Evolutionary conservation across 106 monocot genomes (phyloP), one percentile per base, ranked within the genome.

Genomic region (Narthecium ossifragum): DNA sequence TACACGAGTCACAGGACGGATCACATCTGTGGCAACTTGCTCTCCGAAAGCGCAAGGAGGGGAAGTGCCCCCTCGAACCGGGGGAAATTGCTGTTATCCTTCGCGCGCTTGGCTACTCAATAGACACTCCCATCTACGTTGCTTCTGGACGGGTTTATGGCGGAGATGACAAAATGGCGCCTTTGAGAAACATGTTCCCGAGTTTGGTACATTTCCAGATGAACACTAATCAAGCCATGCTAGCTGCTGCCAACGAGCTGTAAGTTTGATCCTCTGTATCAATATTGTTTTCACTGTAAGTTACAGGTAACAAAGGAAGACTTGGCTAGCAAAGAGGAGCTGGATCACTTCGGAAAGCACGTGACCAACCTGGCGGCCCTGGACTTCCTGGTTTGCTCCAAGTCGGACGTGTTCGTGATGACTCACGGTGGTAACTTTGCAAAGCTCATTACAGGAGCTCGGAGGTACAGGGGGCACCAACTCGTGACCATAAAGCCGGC

Each of bases 391-490:
- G 53, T 26, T 28, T 10, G 28, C 8, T 53, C 27, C 25, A 53
- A 21, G 53, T 26, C 23, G 53, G 24, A 53, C 17, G 53, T 53
- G 26, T 26, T 25, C 7, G 27, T 7, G 24, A 6, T 53, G 53
- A 25, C 53, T 7, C 27, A 25, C 17, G 27, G 24, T 27, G 53
- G 53, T 12, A 53, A 53, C 53, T 53, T 53, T 25, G 53, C 53
- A 13, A 53, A 53, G 26, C 53, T 53, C 28, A 53, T 53, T 6
- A 53, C 22, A 10, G 53, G 53, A n/a, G 53, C 53, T 53, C 53
- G 53, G 21, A 53, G 53, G 28, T 53, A 53, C 53, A 53, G 8
- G 28, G 53, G 53, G 27, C 53, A 53, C 53, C 5, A 37, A 5
- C 36, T 37, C 36, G 11, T 6, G 36, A 6, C 36, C 36, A 37